Base-by-base conservation (phyloP, 805 yeast genomes). In the Kodamaea hsintzibuensis region DNA sequence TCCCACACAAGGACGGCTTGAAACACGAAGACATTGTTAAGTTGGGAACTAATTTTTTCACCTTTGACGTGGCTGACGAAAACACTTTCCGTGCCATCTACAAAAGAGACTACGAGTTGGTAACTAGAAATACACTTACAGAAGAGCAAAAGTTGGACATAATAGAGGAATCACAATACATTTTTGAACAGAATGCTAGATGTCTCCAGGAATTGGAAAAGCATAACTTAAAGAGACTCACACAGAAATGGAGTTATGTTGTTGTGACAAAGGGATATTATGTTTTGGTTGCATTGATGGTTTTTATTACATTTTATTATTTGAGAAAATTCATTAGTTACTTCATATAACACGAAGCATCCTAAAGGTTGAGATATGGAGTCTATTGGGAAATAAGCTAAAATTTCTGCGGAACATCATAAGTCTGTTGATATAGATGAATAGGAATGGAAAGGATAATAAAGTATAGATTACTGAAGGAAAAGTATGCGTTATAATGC, bases 71-170 rank as follows among this genome's bases (percentile, higher is more conserved):
- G 40, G 83, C 82, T 14, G 89, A 86, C 62, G 88, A 84, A 63
- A 82, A 83, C 61, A 74, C 78, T 53, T 79, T 89, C 59, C 80
- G 95, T 65, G 70, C 83, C 48, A 67, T 74, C 30, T 90, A 86
- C 73, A 89, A 89, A 72, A 79, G 87, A 60, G 88, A 86, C 60
- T 89, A 85, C 69, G 96, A 89, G 72, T 72, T 89, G 53, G 83
- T 82, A 47, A 89, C 96, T 3, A 80, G 96, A 64, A 81, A 84
- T 59, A 73, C 71, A n/a, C 76, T 89, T 56, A 78, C 86, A 1
- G 96, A 89, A 69, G 72, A 72, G 40, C 88, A 89, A 70, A 90
- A 89, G 72, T 67, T 74, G 53, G 88, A 85, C 52, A 79, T 89
- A 57, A 84, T 89, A 46, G 80, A 82, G 35, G 93, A 88, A 64